These are phyloP conservation scores for Fusarium miscanthi DNA, from an alignment of 2,329 filamentous ascomycete genomes.

Conservation along the genomic window DNA sequence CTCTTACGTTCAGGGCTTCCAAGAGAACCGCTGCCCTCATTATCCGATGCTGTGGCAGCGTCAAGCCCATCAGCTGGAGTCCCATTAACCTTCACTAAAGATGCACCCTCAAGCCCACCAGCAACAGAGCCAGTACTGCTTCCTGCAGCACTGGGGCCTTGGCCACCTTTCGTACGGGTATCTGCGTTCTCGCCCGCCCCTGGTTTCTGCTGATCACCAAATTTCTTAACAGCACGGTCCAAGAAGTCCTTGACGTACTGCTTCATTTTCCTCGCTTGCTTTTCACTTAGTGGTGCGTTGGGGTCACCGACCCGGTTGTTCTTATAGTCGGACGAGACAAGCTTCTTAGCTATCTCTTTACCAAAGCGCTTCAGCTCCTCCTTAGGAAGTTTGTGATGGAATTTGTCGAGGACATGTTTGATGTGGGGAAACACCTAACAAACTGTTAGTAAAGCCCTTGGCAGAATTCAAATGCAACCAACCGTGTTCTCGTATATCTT, in stretches of 20 bases:
- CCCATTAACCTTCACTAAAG: conserved; percentile 19
- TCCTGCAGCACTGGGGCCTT: conserved; percentile 13
- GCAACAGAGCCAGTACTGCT: conserved; percentile 12
- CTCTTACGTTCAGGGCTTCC: conserved; percentile 69
- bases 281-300: conserved; percentile 73
- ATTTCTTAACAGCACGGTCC: conserved; percentile 85
- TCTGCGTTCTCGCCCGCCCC: conserved; percentile 59
- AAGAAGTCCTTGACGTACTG: conserved; percentile 86
- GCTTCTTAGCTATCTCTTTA: conserved; percentile 82
- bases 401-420: conserved; percentile 87
- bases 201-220: conserved; percentile 72
- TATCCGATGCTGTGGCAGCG: conserved; percentile 55
- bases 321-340: conserved; percentile 93
- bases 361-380: conserved; percentile 75
- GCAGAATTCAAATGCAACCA: conserved; percentile 51
- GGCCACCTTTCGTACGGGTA: conserved; percentile 36
- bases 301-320: conserved; percentile 87
- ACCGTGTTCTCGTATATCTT: conserved; percentile 95
- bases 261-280: conserved; percentile 85
- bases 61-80: conserved; percentile 47
- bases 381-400: conserved; percentile 85
- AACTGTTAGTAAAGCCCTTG: conserved; percentile 16
- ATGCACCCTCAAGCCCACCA: conserved; percentile 39
- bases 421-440: conserved; percentile 84
- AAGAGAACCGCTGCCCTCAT: conserved; percentile 58